phyloP scores from a whole-genome alignment of 2,329 filamentous ascomycete genomes.

The Ophiosphaerella herpotricha region DNA sequence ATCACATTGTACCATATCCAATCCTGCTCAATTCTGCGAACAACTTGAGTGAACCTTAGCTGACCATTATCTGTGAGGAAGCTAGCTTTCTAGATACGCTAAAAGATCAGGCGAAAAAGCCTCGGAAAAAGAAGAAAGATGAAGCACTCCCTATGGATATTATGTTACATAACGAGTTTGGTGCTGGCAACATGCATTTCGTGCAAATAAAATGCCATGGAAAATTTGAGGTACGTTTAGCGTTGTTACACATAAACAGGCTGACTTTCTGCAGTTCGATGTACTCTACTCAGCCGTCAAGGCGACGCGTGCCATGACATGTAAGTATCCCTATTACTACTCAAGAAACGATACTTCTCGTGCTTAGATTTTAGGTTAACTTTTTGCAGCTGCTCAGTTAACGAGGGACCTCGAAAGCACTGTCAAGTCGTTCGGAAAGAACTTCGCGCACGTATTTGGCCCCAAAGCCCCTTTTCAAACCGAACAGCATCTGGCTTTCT shows the following conservation, averaged over 20 bases:
- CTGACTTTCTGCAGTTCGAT: slow-evolving; percentile 68
- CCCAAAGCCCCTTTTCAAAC: slow-evolving; percentile 76
- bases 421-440: slow-evolving; percentile 69
- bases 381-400: slow-evolving; percentile 58
- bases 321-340: slow-evolving; percentile 39
- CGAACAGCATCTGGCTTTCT: slow-evolving; percentile 74
- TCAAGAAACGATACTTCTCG: too few species aligned
- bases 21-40: background rate
- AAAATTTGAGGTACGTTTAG: slow-evolving; percentile 65
- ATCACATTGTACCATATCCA: background rate
- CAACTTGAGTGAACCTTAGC: background rate
- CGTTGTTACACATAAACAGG: background rate
- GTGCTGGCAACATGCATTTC: slow-evolving; percentile 77
- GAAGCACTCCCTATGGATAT: slow-evolving; percentile 17
- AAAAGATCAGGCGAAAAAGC: slow-evolving; percentile 60
- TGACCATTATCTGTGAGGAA: slow-evolving; percentile 53
- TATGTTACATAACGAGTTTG: slow-evolving; percentile 67
- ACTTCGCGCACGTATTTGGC: slow-evolving; percentile 71
- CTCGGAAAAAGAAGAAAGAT: slow-evolving; percentile 5
- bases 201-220: slow-evolving; percentile 90
- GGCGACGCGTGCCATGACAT: slow-evolving; percentile 57
- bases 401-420: slow-evolving; percentile 68
- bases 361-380: slow-evolving; percentile 14
- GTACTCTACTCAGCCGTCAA: slow-evolving; percentile 84
- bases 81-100: slow-evolving; percentile 61